Percentiles rank a stretch among this genome's conserved stretches.
phyloP scores from a whole-genome alignment of 2,329 filamentous ascomycete genomes.

The Talaromyces sp. region DNA sequence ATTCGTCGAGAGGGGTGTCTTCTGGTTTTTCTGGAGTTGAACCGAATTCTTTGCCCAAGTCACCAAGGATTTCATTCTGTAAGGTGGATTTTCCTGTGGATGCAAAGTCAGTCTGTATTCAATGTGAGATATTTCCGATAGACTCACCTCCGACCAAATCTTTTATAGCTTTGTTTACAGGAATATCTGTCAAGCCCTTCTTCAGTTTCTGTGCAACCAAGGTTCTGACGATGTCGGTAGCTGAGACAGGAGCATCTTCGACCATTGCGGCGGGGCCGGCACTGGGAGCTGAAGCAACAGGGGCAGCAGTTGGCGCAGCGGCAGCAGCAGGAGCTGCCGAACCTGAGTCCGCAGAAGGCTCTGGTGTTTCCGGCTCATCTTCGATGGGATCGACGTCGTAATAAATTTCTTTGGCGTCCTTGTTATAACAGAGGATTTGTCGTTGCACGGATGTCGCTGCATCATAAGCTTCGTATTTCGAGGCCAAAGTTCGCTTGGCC shows the following conservation, averaged over 20 bases:
- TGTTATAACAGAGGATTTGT: constrained; percentile 99
- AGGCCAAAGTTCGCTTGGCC: constrained; percentile 91
- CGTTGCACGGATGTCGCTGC: constrained; percentile 93
- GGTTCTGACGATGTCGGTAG: constrained; percentile 82
- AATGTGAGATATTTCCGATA: neutral
- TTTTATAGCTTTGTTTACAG: constrained; percentile 95
- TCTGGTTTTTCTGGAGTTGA: constrained; percentile 98
- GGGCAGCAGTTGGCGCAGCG: constrained; percentile 48
- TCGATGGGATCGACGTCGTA: constrained; percentile 95
- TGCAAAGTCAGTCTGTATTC: constrained; percentile 10
- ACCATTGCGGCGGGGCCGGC: constrained; percentile 84
- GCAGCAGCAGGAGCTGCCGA: constrained; percentile 41
- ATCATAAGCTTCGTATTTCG: constrained; percentile 98
- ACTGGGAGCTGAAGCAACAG: constrained; percentile 58
- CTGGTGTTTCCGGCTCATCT: constrained; percentile 69
- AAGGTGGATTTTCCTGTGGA: constrained; percentile 87
- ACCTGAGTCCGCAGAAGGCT: constrained; percentile 35
- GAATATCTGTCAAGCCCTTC: constrained; percentile 84
- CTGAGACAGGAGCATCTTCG: constrained; percentile 79
- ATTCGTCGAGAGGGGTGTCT: constrained; percentile 92
- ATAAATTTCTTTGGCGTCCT: constrained; percentile 98
- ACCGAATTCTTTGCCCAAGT: constrained; percentile 96
- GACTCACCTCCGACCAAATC: constrained; percentile 90
- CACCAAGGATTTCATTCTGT: constrained; percentile 97
- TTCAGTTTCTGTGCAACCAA: constrained; percentile 97